A percentile compares a stretch with the other conserved stretches of the same genome.
Conservation (phyloP, 164 flowering plant species). For the Chimonanthus praecox region DNA sequence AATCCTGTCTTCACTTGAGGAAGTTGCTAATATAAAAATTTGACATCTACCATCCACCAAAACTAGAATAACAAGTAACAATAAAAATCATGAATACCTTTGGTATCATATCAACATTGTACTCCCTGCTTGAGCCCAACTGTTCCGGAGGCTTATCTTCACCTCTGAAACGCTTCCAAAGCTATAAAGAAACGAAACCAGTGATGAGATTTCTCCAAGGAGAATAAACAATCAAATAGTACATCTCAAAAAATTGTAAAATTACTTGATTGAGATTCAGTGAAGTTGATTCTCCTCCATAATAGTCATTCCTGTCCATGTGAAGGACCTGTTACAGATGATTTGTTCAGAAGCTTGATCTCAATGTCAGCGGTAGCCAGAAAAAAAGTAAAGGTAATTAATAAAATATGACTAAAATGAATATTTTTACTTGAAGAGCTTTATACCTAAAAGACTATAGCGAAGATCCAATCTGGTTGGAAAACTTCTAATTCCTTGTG, state of each 20-base stretch:
- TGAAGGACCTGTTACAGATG: constrained; percentile 65
- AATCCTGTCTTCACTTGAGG: too few relatives aligned
- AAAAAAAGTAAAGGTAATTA: not conserved
- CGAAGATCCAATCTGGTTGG: not conserved
- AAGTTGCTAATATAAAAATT: too few relatives aligned
- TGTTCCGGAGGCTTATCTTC: constrained; percentile 58
- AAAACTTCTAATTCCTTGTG: not conserved
- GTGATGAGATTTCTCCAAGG: not conserved
- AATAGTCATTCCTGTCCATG: constrained; percentile 89
- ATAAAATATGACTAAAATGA: too few relatives aligned
- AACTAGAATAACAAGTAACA: not conserved
- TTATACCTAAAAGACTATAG: not conserved
- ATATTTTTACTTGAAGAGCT: not conserved
- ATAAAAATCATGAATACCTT: constrained; percentile 42
- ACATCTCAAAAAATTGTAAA: not conserved
- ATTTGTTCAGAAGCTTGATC: not conserved
- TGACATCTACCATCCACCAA: not conserved
- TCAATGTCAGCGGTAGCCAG: not conserved
- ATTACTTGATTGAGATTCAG: constrained; percentile 69
- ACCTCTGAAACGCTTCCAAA: constrained; percentile 87
- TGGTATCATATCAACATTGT: constrained; percentile 95
- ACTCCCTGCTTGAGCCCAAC: constrained; percentile 79
- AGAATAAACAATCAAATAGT: not conserved
- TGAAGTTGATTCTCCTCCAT: constrained; percentile 91
- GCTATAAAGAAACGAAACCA: constrained; percentile 27